Evolutionary conservation across 352 stramenopile genomes (phyloP).

Genomic region (Pythium rishiriense): DNA sequence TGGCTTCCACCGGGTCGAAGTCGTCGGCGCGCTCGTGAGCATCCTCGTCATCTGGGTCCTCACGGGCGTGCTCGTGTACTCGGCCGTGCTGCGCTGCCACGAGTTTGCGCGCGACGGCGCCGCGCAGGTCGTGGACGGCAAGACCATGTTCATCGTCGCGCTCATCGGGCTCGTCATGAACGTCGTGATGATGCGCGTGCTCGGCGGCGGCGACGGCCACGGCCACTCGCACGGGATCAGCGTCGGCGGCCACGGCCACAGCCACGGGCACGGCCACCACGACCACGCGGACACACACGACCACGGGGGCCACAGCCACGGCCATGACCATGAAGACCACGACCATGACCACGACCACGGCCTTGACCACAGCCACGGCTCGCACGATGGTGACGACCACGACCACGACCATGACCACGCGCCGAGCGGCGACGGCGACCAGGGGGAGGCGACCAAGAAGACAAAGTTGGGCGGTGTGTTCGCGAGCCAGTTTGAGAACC

Average conservation of each 20-base stretch:
- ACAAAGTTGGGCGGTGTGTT: conserved; percentile 3
- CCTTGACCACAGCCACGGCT: conserved; percentile 21
- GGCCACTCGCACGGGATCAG: conserved; percentile 29
- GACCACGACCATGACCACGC: conserved; percentile 1
- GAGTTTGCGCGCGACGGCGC: conserved; percentile 72
- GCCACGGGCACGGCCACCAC: neutral
- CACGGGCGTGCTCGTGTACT: conserved; percentile 92
- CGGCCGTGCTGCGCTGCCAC: conserved; percentile 88
- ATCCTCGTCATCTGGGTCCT: conserved; percentile 95
- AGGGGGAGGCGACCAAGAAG: too few relatives aligned
- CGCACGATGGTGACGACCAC: conserved; percentile 19
- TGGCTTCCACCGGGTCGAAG: conserved; percentile 95
- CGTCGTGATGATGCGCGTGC: conserved; percentile 91
- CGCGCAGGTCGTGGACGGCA: conserved; percentile 90
- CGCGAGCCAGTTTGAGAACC: conserved; percentile 71
- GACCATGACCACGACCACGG: conserved; percentile 27
- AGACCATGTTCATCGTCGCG: conserved; percentile 96
- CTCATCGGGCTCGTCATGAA: conserved; percentile 96
- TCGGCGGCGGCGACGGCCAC: conserved; percentile 55
- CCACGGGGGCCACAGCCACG: conserved; percentile 38
- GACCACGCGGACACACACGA: too few relatives aligned
- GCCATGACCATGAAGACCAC: conserved; percentile 21
- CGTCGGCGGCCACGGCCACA: conserved; percentile 32
- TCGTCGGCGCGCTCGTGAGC: conserved; percentile 93
- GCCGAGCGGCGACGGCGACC: neutral